Percentiles rank a stretch among this genome's conserved stretches.
These are phyloP conservation scores for Rhododendron mucronatum DNA, from an alignment of 148 eudicot genomes.

Conservation along the genomic window DNA sequence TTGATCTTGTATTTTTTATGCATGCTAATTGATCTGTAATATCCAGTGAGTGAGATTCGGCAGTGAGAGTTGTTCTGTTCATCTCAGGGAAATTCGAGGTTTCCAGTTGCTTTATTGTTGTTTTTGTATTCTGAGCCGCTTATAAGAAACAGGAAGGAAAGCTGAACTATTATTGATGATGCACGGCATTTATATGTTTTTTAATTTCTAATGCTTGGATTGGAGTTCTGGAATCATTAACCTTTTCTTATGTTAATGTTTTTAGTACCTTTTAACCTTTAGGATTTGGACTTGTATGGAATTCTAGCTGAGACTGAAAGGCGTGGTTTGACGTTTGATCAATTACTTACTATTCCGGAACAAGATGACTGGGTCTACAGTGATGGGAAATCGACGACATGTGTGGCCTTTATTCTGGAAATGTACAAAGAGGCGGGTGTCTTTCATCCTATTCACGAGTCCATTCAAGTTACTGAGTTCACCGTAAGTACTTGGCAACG, in stretches of 20 bases:
- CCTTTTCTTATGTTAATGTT: neutral
- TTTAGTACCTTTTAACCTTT: neutral
- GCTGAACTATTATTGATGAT: neutral
- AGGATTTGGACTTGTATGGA: slow-evolving; percentile 82
- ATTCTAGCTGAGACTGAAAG: slow-evolving; percentile 76
- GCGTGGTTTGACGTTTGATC: slow-evolving; percentile 76
- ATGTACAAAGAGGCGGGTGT: slow-evolving; percentile 98
- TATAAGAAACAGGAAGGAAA: neutral
- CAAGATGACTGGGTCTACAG: slow-evolving; percentile 97
- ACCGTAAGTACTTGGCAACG: slow-evolving; percentile 48
- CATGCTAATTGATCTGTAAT: neutral
- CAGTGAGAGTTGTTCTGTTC: neutral
- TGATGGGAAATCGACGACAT: slow-evolving; percentile 95
- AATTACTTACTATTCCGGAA: slow-evolving; percentile 85
- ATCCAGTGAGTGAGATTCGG: neutral
- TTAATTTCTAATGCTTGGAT: neutral
- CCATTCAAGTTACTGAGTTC: slow-evolving; percentile 97
- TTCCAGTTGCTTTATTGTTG: neutral
- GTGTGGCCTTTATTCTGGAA: slow-evolving; percentile 89
- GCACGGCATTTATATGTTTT: neutral
- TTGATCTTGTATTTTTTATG: neutral
- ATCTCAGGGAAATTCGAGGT: neutral
- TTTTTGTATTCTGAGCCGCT: neutral
- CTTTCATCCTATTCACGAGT: slow-evolving; percentile 60
- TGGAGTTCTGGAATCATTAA: neutral